These are phyloP conservation scores for Candida sanyaensis DNA, from an alignment of 1,139 yeast species.

Conservation along the genomic window DNA sequence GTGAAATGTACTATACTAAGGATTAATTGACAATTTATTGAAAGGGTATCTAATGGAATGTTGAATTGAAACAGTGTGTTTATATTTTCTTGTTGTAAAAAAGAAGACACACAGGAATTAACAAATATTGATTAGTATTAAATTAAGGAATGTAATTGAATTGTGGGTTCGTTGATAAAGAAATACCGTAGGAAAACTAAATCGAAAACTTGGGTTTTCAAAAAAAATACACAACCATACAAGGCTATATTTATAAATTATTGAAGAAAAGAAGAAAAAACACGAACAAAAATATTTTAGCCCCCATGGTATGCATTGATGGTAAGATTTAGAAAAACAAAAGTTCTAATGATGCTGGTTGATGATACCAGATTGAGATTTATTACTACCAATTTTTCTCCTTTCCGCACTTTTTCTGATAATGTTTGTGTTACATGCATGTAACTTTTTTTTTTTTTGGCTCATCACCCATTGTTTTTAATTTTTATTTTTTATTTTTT, in stretches of 20 bases:
- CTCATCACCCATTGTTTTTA: too few relatives aligned
- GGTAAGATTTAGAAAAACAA: background rate
- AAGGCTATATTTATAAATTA: background rate
- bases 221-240: background rate
- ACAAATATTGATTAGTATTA: background rate
- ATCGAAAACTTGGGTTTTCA: background rate
- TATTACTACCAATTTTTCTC: background rate
- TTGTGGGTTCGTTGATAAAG: too few relatives aligned
- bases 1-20: background rate
- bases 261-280: too few relatives aligned
- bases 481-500: background rate
- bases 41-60: slow-evolving; percentile 1
- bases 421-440: background rate
- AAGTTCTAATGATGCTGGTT: background rate
- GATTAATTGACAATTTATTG: background rate
- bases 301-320: background rate
- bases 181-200: too few relatives aligned
- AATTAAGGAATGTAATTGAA: background rate
- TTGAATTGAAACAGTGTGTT: background rate
- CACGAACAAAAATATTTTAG: too few relatives aligned
- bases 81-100: too few relatives aligned
- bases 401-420: background rate
- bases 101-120: background rate
- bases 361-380: slow-evolving; percentile 1
- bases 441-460: background rate